A percentile compares a stretch with the other conserved stretches of the same genome.
Conservation (phyloP, 768 basidiomycete genomes). For the Pleurotus ostreatus region DNA sequence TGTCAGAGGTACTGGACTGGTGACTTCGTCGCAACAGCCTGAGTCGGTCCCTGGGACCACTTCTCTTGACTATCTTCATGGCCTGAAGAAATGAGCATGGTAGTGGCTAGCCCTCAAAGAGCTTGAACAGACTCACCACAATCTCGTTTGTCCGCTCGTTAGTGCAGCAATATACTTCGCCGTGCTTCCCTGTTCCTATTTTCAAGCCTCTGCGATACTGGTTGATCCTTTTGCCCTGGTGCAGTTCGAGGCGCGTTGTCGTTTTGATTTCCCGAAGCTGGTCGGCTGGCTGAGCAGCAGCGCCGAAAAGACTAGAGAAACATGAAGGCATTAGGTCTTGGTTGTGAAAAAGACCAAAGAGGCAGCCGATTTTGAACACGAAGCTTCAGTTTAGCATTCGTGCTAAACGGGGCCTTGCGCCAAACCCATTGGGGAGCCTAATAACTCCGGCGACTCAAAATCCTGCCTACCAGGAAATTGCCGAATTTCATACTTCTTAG, state of each 20-base stretch:
- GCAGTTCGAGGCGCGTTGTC: conserved; percentile 33
- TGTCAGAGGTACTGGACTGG: conserved; percentile 24
- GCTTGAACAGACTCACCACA: conserved; percentile 37
- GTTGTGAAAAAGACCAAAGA: background rate
- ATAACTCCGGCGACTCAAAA: no score
- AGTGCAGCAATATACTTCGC: conserved; percentile 70
- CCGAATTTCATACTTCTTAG: no score
- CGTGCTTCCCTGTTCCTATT: conserved; percentile 44
- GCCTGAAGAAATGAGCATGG: conserved; percentile 38
- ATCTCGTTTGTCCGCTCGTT: conserved; percentile 24
- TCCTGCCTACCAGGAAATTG: no score
- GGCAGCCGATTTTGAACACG: background rate
- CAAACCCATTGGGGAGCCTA: no score
- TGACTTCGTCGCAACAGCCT: conserved; percentile 44
- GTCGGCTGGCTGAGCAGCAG: conserved; percentile 26
- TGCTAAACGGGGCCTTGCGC: no score
- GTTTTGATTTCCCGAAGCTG: conserved; percentile 39
- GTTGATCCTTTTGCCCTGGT: conserved; percentile 42
- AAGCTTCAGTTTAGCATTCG: background rate
- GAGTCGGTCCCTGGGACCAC: conserved; percentile 61
- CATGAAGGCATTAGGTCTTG: conserved; percentile 3
- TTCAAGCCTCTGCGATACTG: conserved; percentile 56
- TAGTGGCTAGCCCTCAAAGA: background rate
- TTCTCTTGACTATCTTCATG: conserved; percentile 65
- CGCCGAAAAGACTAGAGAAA: background rate